These are phyloP conservation scores for Jatropha curcas DNA, from an alignment of 345 rosid genomes.

Conservation along the genomic window DNA sequence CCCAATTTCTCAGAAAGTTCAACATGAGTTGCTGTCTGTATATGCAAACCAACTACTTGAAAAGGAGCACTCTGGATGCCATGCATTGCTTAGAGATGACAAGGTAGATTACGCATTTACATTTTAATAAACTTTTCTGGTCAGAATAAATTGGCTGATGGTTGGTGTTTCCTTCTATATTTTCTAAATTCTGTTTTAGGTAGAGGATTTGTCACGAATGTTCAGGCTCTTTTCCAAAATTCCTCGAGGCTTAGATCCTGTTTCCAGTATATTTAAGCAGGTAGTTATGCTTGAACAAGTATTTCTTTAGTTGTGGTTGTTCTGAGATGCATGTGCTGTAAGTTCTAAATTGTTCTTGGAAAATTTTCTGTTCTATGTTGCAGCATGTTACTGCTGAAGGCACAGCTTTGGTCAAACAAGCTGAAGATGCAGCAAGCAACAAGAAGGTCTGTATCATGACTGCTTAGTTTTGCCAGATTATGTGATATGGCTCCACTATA, in stretches of 20 bases:
- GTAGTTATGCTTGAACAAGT: slow-evolving; percentile 10
- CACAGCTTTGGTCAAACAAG: slow-evolving; percentile 38
- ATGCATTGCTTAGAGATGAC: slow-evolving; percentile 41
- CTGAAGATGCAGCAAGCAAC: slow-evolving; percentile 44
- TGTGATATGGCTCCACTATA: not conserved
- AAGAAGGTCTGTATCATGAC: slow-evolving; percentile 26
- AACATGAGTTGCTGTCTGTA: slow-evolving; percentile 34
- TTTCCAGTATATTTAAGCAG: slow-evolving; percentile 40
- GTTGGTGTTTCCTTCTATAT: not conserved
- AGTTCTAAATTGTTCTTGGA: not conserved
- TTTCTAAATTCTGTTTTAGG: slow-evolving; percentile 22
- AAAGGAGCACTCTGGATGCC: slow-evolving; percentile 42
- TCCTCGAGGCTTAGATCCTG: slow-evolving; percentile 39
- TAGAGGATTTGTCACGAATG: slow-evolving; percentile 45
- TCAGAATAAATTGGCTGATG: not conserved
- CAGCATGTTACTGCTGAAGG: slow-evolving; percentile 44
- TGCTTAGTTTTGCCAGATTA: not conserved
- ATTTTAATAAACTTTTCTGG: not conserved
- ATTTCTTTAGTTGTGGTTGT: not conserved
- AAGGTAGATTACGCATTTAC: slow-evolving; percentile 16
- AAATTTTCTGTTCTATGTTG: not conserved
- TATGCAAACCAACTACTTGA: slow-evolving; percentile 42
- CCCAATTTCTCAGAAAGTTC: slow-evolving; percentile 34
- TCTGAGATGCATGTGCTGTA: not conserved
- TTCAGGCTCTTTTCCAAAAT: slow-evolving; percentile 37